Conservation (phyloP, 108 stramenopile genomes). For the Cyclotella distinguenda region DNA sequence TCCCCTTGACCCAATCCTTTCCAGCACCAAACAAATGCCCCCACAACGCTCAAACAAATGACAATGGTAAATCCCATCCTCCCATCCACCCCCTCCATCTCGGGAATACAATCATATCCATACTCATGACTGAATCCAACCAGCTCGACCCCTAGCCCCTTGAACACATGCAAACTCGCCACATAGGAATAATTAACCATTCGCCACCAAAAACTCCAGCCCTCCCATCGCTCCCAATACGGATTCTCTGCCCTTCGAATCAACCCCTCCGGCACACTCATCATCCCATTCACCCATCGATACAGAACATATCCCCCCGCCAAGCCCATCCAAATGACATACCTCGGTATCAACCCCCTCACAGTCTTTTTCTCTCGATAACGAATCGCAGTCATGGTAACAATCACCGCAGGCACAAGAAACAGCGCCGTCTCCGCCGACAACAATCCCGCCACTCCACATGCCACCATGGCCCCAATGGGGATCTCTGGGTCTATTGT, state of each 20-base stretch:
- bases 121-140: slow-evolving; percentile 85
- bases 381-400: slow-evolving; percentile 59
- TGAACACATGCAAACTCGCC: slow-evolving; percentile 61
- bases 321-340: too few relatives aligned
- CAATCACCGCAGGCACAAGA: slow-evolving; percentile 57
- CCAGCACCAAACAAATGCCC: slow-evolving; percentile 31
- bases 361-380: too few relatives aligned
- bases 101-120: slow-evolving; percentile 75
- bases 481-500: slow-evolving; percentile 44
- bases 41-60: slow-evolving; percentile 23
- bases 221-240: slow-evolving; percentile 35
- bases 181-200: slow-evolving; percentile 65
- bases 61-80: slow-evolving; percentile 50
- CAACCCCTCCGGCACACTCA: too few relatives aligned
- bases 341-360: too few relatives aligned
- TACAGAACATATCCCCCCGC: too few relatives aligned
- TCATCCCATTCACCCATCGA: too few relatives aligned
- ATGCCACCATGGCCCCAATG: slow-evolving; percentile 30
- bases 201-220: slow-evolving; percentile 11
- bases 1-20: background rate
- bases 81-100: slow-evolving; percentile 50
- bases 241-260: slow-evolving; percentile 88
- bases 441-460: slow-evolving; percentile 50
- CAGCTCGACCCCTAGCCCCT: slow-evolving; percentile 57
- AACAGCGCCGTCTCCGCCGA: slow-evolving; percentile 76